These are phyloP conservation scores for Penicillium ochrochloron DNA, from an alignment of 495 filamentous ascomycete species.

Conservation along the genomic window DNA sequence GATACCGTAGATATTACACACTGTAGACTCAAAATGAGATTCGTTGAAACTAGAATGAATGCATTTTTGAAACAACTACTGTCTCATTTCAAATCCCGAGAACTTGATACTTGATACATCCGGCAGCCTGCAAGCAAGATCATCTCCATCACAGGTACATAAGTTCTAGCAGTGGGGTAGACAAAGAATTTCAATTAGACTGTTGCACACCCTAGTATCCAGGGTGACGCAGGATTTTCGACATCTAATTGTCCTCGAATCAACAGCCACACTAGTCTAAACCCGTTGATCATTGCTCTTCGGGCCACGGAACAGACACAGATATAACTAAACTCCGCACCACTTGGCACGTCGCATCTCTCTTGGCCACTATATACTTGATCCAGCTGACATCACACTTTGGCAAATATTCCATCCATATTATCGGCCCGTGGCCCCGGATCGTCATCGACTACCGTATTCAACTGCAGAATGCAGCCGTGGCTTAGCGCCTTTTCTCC, in stretches of 20 bases:
- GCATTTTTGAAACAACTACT: not conserved
- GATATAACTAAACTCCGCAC: slow-evolving; percentile 2
- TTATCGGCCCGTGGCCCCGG: slow-evolving; percentile 19
- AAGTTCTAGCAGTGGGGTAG: not conserved
- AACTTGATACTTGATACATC: not conserved
- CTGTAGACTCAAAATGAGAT: not conserved
- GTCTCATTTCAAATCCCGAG: slow-evolving; percentile 3
- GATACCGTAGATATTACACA: not conserved
- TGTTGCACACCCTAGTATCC: not conserved
- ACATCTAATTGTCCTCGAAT: slow-evolving; percentile 11
- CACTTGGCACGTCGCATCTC: slow-evolving; percentile 25
- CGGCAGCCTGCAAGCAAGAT: not conserved
- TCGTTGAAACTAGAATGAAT: not conserved
- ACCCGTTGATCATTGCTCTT: slow-evolving; percentile 28
- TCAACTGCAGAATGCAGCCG: not conserved
- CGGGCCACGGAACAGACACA: slow-evolving; percentile 22
- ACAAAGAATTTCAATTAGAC: not conserved
- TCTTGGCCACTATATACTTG: slow-evolving; percentile 18
- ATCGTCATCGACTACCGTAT: slow-evolving; percentile 1
- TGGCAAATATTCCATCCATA: not conserved
- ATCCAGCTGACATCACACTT: not conserved
- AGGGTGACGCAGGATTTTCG: not conserved
- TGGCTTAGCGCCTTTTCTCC: not conserved
- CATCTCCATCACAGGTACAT: not conserved
- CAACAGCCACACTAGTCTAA: not conserved